phyloP scores from a whole-genome alignment of 2,329 filamentous ascomycete species.

The Epichloe coenophiala region DNA sequence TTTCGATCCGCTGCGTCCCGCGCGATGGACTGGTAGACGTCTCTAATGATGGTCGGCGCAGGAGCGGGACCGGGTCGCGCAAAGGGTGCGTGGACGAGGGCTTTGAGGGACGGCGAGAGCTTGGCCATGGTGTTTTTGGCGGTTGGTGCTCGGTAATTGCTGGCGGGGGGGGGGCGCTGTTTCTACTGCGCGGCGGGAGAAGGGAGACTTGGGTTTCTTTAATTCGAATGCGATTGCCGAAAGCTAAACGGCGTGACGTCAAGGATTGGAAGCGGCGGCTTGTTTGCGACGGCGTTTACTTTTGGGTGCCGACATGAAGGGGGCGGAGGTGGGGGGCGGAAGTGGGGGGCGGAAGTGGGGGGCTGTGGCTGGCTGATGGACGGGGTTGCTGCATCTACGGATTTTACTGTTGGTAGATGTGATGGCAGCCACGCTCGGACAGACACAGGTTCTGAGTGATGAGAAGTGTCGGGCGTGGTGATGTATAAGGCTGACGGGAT shows the following conservation, averaged over 20 bases:
- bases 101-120: slow-evolving; percentile 56
- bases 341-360: no score
- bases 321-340: no score
- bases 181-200: background rate
- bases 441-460: no score
- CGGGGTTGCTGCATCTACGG: slow-evolving; percentile 8
- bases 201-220: background rate
- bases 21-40: slow-evolving; percentile 52
- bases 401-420: no score
- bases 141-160: no score
- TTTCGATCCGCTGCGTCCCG: slow-evolving; percentile 47
- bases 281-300: background rate
- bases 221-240: background rate
- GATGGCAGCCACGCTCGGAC: no score
- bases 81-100: slow-evolving; percentile 57
- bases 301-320: background rate
- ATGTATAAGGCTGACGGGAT: no score
- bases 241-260: background rate
- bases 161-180: no score
- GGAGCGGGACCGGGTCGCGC: slow-evolving; percentile 52
- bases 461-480: no score
- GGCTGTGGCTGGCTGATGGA: background rate
- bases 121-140: slow-evolving; percentile 46
- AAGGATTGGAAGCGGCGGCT: background rate
- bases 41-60: slow-evolving; percentile 47